Conservation (phyloP, 148 eudicot genomes). For the Polygonum maritimum region DNA sequence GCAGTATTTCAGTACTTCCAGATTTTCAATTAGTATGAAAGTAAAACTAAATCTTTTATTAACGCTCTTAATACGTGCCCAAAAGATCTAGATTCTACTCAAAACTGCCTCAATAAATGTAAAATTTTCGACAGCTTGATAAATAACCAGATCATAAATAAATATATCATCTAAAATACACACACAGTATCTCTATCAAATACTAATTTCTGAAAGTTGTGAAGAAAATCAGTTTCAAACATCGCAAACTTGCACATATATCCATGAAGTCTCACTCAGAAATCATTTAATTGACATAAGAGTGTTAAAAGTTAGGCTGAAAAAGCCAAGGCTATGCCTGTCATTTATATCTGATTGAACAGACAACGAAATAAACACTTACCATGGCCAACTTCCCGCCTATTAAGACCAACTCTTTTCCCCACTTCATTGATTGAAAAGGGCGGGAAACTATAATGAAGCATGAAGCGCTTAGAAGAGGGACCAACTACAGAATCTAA, state of each 20-base stretch:
- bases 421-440: conserved; percentile 96
- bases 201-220: not conserved
- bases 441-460: conserved; percentile 95
- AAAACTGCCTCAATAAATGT: not conserved
- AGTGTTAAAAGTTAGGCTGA: not conserved
- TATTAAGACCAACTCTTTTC: conserved; percentile 69
- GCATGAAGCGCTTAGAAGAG: conserved; percentile 84
- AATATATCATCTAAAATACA: not conserved
- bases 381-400: conserved; percentile 99
- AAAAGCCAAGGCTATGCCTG: not conserved
- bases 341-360: not conserved
- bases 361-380: conserved; percentile 14
- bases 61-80: not conserved
- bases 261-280: not conserved
- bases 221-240: not conserved
- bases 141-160: not conserved
- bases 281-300: not conserved
- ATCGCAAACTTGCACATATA: not conserved
- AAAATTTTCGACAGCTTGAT: not conserved
- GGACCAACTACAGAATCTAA: conserved; percentile 82
- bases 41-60: not conserved
- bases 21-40: not conserved
- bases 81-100: not conserved
- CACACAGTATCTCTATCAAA: not conserved
- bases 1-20: not conserved